Conservation (phyloP, 2,329 filamentous ascomycete genomes). For the Colletotrichum caudatum region DNA sequence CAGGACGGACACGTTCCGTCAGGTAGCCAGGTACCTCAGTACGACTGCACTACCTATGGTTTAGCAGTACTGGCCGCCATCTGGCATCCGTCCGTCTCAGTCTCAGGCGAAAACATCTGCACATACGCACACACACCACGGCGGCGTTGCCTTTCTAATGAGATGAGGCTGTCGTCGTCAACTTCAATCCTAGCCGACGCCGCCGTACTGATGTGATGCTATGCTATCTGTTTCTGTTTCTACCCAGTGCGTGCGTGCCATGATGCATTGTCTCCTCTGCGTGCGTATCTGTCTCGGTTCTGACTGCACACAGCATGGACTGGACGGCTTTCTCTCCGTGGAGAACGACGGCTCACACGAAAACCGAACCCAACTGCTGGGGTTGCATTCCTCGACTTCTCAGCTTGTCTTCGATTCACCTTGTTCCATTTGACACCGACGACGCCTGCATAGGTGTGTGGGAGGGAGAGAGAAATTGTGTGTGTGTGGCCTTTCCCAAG, state of each 20-base stretch:
- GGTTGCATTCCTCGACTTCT: background rate
- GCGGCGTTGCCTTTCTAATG: background rate
- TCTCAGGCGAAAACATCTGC: constrained; percentile 33
- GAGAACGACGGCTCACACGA: background rate
- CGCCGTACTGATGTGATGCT: too few relatives aligned
- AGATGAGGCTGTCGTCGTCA: constrained; percentile 20
- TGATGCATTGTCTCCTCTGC: background rate
- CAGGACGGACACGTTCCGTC: background rate
- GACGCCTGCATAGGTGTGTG: constrained; percentile 4
- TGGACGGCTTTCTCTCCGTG: background rate
- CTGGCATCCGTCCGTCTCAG: constrained; percentile 33
- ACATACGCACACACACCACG: background rate
- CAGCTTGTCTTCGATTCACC: too few relatives aligned
- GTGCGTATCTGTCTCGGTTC: constrained; percentile 5
- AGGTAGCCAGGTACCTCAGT: background rate
- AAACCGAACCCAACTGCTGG: background rate
- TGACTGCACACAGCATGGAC: constrained; percentile 10
- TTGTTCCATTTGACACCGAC: background rate
- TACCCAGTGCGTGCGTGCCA: background rate
- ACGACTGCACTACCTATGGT: too few relatives aligned
- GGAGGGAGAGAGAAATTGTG: too few relatives aligned
- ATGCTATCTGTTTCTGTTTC: background rate
- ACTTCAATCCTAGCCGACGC: constrained; percentile 17
- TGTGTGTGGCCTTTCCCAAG: background rate
- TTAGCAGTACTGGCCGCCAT: background rate